Percentiles rank a stretch among this genome's conserved stretches.
Conservation (phyloP, 805 yeast genomes). For the Saccharomycopsis sp. region DNA sequence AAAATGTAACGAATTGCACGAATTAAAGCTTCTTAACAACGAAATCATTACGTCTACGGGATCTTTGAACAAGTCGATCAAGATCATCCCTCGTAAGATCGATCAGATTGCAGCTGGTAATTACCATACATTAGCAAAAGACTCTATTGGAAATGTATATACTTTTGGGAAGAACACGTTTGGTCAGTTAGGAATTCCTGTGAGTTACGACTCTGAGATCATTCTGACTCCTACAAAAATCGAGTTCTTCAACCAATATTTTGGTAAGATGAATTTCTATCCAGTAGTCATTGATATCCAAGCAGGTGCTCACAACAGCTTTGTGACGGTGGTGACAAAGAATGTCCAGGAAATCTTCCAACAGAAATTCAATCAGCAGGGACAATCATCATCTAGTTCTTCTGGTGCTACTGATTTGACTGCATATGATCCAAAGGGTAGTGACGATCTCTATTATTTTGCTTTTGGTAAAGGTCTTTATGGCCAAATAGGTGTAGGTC, state of each 20-base stretch:
- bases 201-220: slow-evolving; percentile 57
- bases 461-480: slow-evolving; percentile 79
- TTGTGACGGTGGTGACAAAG: slow-evolving; percentile 36
- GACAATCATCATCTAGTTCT: slow-evolving; percentile 18
- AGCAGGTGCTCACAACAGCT: slow-evolving; percentile 69
- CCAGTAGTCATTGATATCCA: slow-evolving; percentile 46
- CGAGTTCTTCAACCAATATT: slow-evolving; percentile 35
- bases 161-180: slow-evolving; percentile 78
- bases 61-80: background rate
- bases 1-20: slow-evolving; percentile 40
- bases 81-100: slow-evolving; percentile 37
- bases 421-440: slow-evolving; percentile 11
- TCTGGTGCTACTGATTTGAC: background rate
- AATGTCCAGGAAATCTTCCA: slow-evolving; percentile 28
- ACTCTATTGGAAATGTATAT: slow-evolving; percentile 61
- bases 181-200: slow-evolving; percentile 80
- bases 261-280: slow-evolving; percentile 33
- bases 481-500: slow-evolving; percentile 82
- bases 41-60: slow-evolving; percentile 25
- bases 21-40: slow-evolving; percentile 52
- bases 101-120: slow-evolving; percentile 65
- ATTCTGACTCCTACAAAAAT: slow-evolving; percentile 64
- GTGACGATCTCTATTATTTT: slow-evolving; percentile 35
- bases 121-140: slow-evolving; percentile 66
- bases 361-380: slow-evolving; percentile 23